Conservation (phyloP, 768 basidiomycete species). For the Rhizopogon rudus region DNA sequence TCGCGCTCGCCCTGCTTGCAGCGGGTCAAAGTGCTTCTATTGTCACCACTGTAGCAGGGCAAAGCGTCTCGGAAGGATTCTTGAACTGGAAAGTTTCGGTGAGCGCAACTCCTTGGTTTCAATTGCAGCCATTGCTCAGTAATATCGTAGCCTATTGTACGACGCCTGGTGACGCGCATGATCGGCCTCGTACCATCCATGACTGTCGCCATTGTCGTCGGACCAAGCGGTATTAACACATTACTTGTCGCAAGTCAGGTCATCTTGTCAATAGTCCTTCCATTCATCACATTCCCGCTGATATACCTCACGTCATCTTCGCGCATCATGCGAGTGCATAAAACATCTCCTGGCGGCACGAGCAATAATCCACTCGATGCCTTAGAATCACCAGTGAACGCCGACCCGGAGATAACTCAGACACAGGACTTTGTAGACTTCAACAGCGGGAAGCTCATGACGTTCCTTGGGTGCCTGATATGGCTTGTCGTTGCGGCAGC, state of each 20-base stretch:
- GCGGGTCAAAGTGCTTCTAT: constrained; percentile 89
- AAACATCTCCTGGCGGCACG: not conserved
- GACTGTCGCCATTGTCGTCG: constrained; percentile 69
- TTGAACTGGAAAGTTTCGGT: constrained; percentile 83
- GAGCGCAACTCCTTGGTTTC: constrained; percentile 9
- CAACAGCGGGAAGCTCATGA: constrained; percentile 53
- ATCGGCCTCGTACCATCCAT: constrained; percentile 82
- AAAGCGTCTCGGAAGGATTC: constrained; percentile 89
- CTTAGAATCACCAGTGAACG: not conserved
- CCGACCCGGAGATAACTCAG: constrained; percentile 1
- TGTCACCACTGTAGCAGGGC: constrained; percentile 86
- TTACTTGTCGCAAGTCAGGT: constrained; percentile 89
- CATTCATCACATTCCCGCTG: constrained; percentile 81
- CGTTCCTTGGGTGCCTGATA: constrained; percentile 47
- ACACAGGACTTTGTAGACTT: constrained; percentile 50
- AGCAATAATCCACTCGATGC: not conserved
- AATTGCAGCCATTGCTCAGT: constrained; percentile 24
- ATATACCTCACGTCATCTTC: constrained; percentile 67
- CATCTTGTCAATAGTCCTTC: constrained; percentile 74
- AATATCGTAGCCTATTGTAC: constrained; percentile 52
- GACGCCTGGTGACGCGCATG: constrained; percentile 79
- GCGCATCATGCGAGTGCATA: constrained; percentile 63
- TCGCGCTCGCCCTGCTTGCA: constrained; percentile 80
- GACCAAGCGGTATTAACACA: constrained; percentile 62
- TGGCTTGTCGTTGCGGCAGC: constrained; percentile 66